Conservation (phyloP, 2,329 filamentous ascomycete genomes). For the Monilinia fructigena region DNA sequence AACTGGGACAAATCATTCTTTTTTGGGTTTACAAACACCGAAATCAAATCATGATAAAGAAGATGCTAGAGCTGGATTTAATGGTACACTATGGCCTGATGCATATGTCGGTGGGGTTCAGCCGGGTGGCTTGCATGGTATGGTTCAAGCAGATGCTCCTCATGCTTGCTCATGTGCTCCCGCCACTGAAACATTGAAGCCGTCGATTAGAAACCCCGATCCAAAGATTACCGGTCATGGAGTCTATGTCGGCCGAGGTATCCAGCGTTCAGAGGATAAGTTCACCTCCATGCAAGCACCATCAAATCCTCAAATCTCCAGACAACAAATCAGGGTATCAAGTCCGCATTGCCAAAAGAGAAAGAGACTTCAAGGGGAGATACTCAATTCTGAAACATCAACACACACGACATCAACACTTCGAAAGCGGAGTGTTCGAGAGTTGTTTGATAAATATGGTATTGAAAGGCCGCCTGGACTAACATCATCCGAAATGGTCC, state of each 20-base stretch:
- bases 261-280: neutral
- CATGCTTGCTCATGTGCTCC: conserved; percentile 21
- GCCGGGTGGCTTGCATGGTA: conserved; percentile 14
- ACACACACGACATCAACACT: conserved; percentile 40
- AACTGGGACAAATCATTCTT: conserved; percentile 38
- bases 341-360: conserved; percentile 20
- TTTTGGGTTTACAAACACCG: conserved; percentile 33
- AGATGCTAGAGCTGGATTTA: conserved; percentile 28
- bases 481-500: conserved; percentile 34
- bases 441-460: conserved; percentile 49
- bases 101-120: conserved; percentile 21
- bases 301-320: neutral
- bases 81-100: conserved; percentile 25
- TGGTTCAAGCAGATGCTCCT: conserved; percentile 26
- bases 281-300: neutral
- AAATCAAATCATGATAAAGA: conserved; percentile 34
- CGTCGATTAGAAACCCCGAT: neutral
- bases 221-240: neutral
- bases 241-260: conserved; percentile 18
- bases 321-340: conserved; percentile 5
- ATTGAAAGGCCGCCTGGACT: conserved; percentile 47
- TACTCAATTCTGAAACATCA: conserved; percentile 30
- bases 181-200: neutral
- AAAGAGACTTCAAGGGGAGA: conserved; percentile 23
- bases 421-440: conserved; percentile 46